Conservation (phyloP, 345 rosid genomes). For the Sisymbrium altissimum region DNA sequence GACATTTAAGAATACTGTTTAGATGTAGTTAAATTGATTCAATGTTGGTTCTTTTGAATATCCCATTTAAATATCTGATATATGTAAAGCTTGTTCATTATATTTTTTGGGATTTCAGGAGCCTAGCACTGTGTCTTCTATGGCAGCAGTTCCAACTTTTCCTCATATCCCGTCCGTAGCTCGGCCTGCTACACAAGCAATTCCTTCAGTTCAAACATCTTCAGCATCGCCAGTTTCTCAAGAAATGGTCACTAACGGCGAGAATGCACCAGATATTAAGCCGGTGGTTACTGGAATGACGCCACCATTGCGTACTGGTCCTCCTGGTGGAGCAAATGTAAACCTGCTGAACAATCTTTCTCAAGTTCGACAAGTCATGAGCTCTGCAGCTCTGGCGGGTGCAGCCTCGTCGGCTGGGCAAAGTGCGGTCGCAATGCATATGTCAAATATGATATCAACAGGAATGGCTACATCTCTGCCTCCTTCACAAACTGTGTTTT, state of each 20-base stretch:
- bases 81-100: conserved; percentile 11
- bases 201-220: conserved; percentile 73
- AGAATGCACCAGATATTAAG: conserved; percentile 67
- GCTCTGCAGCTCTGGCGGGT: conserved; percentile 78
- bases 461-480: conserved; percentile 80
- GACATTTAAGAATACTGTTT: background rate
- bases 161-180: conserved; percentile 66
- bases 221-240: conserved; percentile 74
- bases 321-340: conserved; percentile 80
- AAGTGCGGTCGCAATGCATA: conserved; percentile 86
- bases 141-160: conserved; percentile 60
- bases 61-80: background rate
- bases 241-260: conserved; percentile 60
- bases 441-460: conserved; percentile 94
- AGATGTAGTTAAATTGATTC: background rate
- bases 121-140: conserved; percentile 76
- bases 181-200: conserved; percentile 74
- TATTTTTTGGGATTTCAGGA: conserved; percentile 48
- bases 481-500: conserved; percentile 64
- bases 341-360: conserved; percentile 86
- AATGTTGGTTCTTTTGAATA: background rate
- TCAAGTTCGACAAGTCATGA: conserved; percentile 87
- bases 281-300: conserved; percentile 71
- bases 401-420: conserved; percentile 86
- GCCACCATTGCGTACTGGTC: conserved; percentile 62